Base-by-base conservation (phyloP, 495 filamentous ascomycete genomes). In the Cercophora samala region DNA sequence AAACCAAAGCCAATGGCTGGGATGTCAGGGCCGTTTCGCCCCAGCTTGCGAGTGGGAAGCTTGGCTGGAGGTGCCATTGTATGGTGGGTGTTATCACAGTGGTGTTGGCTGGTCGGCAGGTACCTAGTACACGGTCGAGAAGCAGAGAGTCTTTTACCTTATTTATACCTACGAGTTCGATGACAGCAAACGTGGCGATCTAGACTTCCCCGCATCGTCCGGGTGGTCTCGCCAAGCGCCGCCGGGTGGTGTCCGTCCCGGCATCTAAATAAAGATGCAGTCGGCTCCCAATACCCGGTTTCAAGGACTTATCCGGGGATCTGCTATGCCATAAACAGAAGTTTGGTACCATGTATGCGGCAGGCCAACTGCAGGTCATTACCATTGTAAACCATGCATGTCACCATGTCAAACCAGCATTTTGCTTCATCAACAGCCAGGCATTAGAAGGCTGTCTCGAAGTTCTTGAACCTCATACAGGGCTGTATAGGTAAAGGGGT, bases 1-100 rank as follows among this genome's bases (percentile, higher is more conserved):
- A 82, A 67, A 5, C 85, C 83, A 62, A 83, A 83, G 58, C 87
- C 87, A 3, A 88, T 68, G 51, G 80, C 77, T 9, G 87, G 75
- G 24, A 89, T 82, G 13, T 75, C 65, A 32, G 84, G 85, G 6
- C 87, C 87, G 70, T 84, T 75, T 59, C 76, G 81, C 65, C 86
- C 86, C 18, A 88, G 73, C 32, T 73, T 72, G 54, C 83, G 65
- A 53, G 78, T 84, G 13, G 72, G 70, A 32, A 74, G 68, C 19
- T 52, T 55, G 1, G 22, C 62, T 1, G 70, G 69, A 15, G 69
- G 69, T 4, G 70, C 54, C 72, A 74, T 74, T n/a, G 22, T 56
- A 22, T 56, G n/a, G n/a, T 56, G 53, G n/a, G n/a, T 56, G 53
- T 3, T 19, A 21, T 56, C 37, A 46, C 37, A 46, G 37, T 13